Percentiles rank a stretch among this genome's conserved stretches.
These are phyloP conservation scores for Mucor irregularis DNA, from an alignment of 371 early-diverging fungal species.

Conservation along the genomic window DNA sequence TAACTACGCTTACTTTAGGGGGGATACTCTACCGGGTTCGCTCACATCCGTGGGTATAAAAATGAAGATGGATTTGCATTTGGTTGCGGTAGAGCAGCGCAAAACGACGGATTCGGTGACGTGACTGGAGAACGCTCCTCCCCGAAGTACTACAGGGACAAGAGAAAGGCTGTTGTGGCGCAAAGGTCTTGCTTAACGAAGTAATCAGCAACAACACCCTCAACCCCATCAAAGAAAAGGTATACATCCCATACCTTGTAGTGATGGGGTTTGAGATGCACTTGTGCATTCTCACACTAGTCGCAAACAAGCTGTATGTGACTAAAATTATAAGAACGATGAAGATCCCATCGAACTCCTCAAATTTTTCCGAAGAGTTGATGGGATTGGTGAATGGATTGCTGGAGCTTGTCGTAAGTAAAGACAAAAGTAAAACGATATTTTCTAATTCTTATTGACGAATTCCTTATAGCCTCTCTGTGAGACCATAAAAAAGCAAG, in stretches of 20 bases:
- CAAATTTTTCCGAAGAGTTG: conserved; percentile 4
- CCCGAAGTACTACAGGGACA: conserved; percentile 15
- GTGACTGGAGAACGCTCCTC: conserved; percentile 9
- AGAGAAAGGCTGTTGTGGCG: conserved; percentile 15
- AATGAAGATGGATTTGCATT: no score
- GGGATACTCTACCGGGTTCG: no score
- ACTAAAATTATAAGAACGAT: conserved; percentile 10
- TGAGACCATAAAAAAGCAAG: conserved; percentile 14
- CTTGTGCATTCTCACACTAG: conserved; percentile 3
- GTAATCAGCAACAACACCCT: conserved; percentile 7
- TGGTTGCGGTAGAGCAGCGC: no score
- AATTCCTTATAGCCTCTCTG: conserved; percentile 11
- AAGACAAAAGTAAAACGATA: conserved; percentile 5
- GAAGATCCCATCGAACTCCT: neutral
- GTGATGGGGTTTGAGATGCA: conserved; percentile 20
- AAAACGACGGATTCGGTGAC: conserved; percentile 21
- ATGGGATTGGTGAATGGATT: conserved; percentile 15
- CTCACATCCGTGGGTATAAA: no score
- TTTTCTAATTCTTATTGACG: conserved; percentile 14
- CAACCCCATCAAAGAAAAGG: conserved; percentile 7
- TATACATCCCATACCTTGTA: conserved; percentile 12
- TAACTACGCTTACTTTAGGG: no score
- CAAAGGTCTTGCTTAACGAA: conserved; percentile 17
- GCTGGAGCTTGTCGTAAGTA: conserved; percentile 19
- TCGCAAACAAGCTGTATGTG: conserved; percentile 5